Conservation (phyloP, 2,329 filamentous ascomycete genomes). For the Diaporthe eres region DNA sequence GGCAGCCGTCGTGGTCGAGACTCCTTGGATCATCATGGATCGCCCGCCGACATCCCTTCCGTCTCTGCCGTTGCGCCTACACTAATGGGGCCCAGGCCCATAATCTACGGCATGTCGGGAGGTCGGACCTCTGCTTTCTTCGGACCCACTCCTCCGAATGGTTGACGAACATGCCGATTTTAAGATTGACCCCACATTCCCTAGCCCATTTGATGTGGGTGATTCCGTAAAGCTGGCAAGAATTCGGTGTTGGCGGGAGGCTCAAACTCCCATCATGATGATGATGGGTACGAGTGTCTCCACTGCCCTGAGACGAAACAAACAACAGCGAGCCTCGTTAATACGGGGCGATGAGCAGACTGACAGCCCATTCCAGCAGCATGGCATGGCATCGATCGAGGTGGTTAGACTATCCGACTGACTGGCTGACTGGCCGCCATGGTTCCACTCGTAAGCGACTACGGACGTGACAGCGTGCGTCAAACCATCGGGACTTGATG, state of each 20-base stretch:
- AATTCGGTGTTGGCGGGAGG: conserved; percentile 5
- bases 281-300: not conserved
- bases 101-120: conserved; percentile 21
- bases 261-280: not conserved
- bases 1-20: not conserved
- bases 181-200: conserved; percentile 33
- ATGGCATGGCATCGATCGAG: conserved; percentile 18
- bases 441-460: conserved; percentile 30
- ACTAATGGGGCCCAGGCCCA: conserved; percentile 24
- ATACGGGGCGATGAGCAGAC: conserved; percentile 18
- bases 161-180: conserved; percentile 30
- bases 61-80: conserved; percentile 26
- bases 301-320: conserved; percentile 24
- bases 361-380: conserved; percentile 22
- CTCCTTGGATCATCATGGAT: conserved; percentile 24
- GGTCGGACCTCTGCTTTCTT: conserved; percentile 16
- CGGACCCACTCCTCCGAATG: conserved; percentile 29
- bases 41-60: conserved; percentile 22
- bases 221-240: conserved; percentile 12
- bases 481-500: conserved; percentile 22
- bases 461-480: conserved; percentile 31
- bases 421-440: not conserved
- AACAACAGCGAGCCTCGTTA: conserved; percentile 2
- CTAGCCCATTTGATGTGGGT: conserved; percentile 15
- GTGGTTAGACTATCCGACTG: conserved; percentile 8